Base-by-base conservation (phyloP, 1,284 basidiomycete species). In the Tilletia indica region DNA sequence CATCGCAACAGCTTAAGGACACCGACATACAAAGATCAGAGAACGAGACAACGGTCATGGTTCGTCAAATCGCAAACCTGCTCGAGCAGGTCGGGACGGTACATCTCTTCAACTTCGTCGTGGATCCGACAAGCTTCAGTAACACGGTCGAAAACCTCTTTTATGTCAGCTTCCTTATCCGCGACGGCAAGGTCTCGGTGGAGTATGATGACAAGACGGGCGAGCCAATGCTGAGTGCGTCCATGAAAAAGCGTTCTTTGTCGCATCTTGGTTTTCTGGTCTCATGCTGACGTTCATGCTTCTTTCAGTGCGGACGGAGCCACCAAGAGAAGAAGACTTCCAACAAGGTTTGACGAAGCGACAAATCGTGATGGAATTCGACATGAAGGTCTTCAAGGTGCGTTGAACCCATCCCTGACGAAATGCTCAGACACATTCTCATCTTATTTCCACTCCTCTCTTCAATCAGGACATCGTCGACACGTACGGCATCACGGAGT, bases 111-210 rank as follows among this genome's bases (percentile, higher is more conserved):
- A 86, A 87, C 73, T 92, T 97, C 80, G 88, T 94, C 66, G 86
- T 95, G 73, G 94, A 97, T 79, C 94, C 94, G 6, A 84, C 90
- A 45, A 91, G 93, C 77, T 97, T 93, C 80, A 90, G 91, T 0
- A 94, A 97, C 83, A 93, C 93, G 0, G 92, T 97, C 25, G 94
- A 97, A 85, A 97, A 97, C 82, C 87, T 96, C 25, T 97, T 97
- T 83, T 93, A 96, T 79, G 87, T 96, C 1, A 94, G 93, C 0
- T 97, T 97, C 85, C 87, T 95, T 69, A 91, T 97, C 67, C 88
- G 92, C 63, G 93, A 96, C 77, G 92, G 91, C 14, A 89, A 89
- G 80, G 92, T 90, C 66, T 89, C 76, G 4, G 71, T 84, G 31
- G 68, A 75, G 6, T 47, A 88, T 89, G 58, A 87, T 63, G 86